Percentiles rank a stretch among this genome's conserved stretches.
These are phyloP conservation scores for Blastocrithidia nonstop DNA, from an alignment of 208 protist genomes.

Conservation along the genomic window DNA sequence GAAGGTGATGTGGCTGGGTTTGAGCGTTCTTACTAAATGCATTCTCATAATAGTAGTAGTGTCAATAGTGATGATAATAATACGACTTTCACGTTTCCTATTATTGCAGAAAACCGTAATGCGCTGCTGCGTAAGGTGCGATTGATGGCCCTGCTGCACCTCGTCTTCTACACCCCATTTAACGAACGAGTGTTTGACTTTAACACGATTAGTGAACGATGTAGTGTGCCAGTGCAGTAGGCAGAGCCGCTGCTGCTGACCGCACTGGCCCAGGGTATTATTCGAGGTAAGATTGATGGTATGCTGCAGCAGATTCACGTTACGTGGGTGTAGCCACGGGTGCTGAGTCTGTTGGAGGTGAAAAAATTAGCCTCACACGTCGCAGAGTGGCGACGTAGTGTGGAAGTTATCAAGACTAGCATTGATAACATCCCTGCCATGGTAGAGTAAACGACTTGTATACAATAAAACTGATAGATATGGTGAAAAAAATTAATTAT, in stretches of 20 bases:
- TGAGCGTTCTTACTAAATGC: slow-evolving; percentile 26
- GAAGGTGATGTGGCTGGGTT: slow-evolving; percentile 64
- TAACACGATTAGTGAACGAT: slow-evolving; percentile 44
- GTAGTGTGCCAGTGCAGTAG: slow-evolving; percentile 29
- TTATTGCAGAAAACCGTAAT: slow-evolving; percentile 3
- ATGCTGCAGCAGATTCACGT: slow-evolving; percentile 67
- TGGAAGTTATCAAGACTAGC: slow-evolving; percentile 23
- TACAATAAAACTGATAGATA: not conserved
- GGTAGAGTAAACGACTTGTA: not conserved
- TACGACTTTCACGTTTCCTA: too few relatives aligned
- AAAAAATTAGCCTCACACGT: slow-evolving; percentile 52
- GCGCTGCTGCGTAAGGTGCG: slow-evolving; percentile 52
- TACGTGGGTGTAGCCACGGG: slow-evolving; percentile 80
- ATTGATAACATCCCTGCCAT: slow-evolving; percentile 23
- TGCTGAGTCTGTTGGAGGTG: slow-evolving; percentile 69
- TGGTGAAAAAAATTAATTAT: not conserved
- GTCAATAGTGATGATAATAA: slow-evolving; percentile 8
- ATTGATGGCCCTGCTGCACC: slow-evolving; percentile 90
- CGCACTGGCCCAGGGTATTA: slow-evolving; percentile 85
- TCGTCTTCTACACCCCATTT: slow-evolving; percentile 90
- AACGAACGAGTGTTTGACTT: slow-evolving; percentile 82
- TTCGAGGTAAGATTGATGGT: slow-evolving; percentile 89
- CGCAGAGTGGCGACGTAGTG: slow-evolving; percentile 47
- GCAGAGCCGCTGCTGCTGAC: slow-evolving; percentile 92
- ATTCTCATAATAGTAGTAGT: slow-evolving; percentile 16